Evolutionary conservation across 306 rosid species (phyloP).

Genomic region (Citrullus amarus): DNA sequence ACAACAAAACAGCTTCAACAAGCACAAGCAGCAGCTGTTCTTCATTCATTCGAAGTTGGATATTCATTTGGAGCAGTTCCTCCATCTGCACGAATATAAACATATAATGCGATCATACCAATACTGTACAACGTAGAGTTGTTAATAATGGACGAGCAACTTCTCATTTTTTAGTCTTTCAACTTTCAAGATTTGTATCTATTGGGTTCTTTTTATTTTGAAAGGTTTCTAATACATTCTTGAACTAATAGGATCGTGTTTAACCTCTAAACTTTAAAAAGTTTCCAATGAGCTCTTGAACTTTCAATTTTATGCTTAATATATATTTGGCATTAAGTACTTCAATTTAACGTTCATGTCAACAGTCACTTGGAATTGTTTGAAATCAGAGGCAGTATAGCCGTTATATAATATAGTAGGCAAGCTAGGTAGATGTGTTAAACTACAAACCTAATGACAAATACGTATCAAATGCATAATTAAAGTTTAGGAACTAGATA

Average conservation of each 20-base stretch:
- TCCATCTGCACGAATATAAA: neutral
- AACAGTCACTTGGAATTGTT: neutral
- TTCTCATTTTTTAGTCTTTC: neutral
- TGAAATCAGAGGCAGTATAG: neutral
- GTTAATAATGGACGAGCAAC: neutral
- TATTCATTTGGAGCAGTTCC: conserved; percentile 4
- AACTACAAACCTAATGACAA: neutral
- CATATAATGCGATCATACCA: neutral
- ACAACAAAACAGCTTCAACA: neutral
- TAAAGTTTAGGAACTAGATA: neutral
- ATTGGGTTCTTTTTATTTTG: neutral
- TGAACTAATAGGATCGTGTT: neutral
- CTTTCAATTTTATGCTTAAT: neutral
- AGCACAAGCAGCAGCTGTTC: neutral
- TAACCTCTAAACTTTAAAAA: neutral
- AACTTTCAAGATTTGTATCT: neutral
- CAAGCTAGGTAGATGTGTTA: neutral
- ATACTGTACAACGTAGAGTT: neutral
- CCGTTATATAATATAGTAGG: neutral
- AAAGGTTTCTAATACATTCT: neutral
- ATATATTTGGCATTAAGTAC: neutral
- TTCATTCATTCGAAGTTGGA: neutral
- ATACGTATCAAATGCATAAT: neutral
- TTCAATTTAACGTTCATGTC: neutral
- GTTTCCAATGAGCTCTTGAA: too few relatives aligned